Conservation (phyloP, 257 asterid genomes). For the Solanum virginianum region DNA sequence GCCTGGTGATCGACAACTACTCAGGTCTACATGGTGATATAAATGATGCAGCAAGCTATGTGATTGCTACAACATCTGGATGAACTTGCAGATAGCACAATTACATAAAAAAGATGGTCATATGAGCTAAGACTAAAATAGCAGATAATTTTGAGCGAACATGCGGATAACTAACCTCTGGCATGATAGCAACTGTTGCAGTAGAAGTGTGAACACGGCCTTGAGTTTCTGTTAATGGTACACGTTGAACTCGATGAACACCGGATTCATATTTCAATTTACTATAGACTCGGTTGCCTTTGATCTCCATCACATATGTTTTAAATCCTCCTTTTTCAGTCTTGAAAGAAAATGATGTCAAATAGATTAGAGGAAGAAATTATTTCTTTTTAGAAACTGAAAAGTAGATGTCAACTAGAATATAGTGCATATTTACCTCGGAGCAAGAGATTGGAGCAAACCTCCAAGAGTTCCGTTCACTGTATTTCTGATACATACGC, state of each 20-base stretch:
- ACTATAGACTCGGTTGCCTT: constrained; percentile 86
- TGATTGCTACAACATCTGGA: not conserved
- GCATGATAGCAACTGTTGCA: constrained; percentile 98
- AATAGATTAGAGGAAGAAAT: not conserved
- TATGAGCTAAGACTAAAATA: not conserved
- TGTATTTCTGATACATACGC: constrained; percentile 73
- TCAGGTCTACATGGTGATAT: not conserved
- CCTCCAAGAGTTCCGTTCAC: constrained; percentile 85
- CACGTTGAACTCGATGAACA: constrained; percentile 99
- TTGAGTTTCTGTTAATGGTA: constrained; percentile 95
- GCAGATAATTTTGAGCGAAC: not conserved
- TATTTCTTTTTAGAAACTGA: constrained; percentile 11
- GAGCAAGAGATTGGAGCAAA: constrained; percentile 59
- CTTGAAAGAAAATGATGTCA: constrained; percentile 22
- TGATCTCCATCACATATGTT: constrained; percentile 89
- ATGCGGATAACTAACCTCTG: constrained; percentile 47
- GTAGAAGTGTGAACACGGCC: constrained; percentile 99
- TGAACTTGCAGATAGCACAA: not conserved
- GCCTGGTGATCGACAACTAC: not conserved
- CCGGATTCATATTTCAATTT: constrained; percentile 97
- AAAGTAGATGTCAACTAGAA: not conserved
- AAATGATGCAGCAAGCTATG: not conserved
- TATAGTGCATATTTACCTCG: constrained; percentile 40
- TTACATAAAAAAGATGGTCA: not conserved
- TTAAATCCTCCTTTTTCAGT: constrained; percentile 85